Evolutionary conservation across 495 filamentous ascomycete species (phyloP).

Genomic region (Aspergillus cavernicola): DNA sequence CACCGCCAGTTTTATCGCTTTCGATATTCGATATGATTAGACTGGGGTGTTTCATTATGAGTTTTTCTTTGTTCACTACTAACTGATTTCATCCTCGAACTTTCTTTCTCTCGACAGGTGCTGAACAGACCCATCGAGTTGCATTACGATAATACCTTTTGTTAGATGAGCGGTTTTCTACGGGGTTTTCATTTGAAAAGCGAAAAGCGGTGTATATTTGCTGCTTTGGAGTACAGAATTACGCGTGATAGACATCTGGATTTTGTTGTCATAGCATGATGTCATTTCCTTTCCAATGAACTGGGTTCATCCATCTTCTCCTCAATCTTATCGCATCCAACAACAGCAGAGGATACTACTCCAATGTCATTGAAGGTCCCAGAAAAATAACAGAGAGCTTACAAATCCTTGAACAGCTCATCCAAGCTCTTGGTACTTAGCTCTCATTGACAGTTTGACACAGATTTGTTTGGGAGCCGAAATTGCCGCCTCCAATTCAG

Average conservation of each 20-base stretch:
- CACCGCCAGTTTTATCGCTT: background rate
- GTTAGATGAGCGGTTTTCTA: background rate
- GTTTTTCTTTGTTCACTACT: background rate
- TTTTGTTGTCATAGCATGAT: conserved; percentile 16
- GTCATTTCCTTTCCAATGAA: conserved; percentile 8
- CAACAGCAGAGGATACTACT: too few species aligned
- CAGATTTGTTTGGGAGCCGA: background rate
- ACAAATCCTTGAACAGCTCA: too few species aligned
- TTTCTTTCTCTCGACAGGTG: background rate
- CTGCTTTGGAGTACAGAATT: conserved; percentile 7
- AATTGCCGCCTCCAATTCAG: conserved; percentile 2
- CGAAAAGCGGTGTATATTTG: conserved; percentile 5
- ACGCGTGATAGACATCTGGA: conserved; percentile 14
- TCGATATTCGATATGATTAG: background rate
- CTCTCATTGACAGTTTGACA: background rate
- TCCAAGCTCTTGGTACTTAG: background rate
- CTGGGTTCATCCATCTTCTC: too few species aligned
- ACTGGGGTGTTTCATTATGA: background rate
- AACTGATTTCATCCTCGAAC: background rate
- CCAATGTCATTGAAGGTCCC: too few species aligned
- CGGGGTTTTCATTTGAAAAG: conserved; percentile 8
- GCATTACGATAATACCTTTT: conserved; percentile 14
- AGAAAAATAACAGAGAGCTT: too few species aligned
- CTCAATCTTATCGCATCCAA: background rate
- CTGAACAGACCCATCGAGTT: conserved; percentile 4